phyloP scores from a whole-genome alignment of 495 filamentous ascomycete species.

The Parathielavia appendiculata region DNA sequence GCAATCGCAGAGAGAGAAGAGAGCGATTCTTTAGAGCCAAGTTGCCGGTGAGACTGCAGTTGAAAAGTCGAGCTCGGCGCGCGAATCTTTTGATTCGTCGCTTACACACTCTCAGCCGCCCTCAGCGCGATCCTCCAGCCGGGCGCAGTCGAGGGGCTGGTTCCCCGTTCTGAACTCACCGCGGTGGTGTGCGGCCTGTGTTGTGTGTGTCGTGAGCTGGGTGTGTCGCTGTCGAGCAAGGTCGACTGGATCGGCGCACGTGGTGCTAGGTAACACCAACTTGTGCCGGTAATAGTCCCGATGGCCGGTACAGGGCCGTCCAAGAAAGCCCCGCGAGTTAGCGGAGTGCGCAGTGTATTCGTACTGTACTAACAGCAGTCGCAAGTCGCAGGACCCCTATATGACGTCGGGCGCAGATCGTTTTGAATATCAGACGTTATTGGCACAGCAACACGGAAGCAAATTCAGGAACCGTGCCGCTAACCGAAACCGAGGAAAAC shows the following conservation, averaged over 20 bases:
- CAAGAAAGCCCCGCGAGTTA: background rate
- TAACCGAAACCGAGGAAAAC: background rate
- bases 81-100: background rate
- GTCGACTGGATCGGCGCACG: background rate
- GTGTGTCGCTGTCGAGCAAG: conserved; percentile 1
- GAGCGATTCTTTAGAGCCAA: background rate
- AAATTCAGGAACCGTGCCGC: conserved; percentile 1
- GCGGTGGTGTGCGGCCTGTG: background rate
- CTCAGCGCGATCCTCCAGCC: background rate
- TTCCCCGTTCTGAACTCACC: background rate
- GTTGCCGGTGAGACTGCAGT: background rate
- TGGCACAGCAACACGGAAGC: background rate
- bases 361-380: background rate
- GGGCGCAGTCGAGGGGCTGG: conserved; percentile 2
- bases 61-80: background rate
- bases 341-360: too few relatives aligned
- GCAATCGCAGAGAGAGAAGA: too few relatives aligned
- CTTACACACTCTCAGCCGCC: background rate
- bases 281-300: too few relatives aligned
- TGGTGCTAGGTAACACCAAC: background rate
- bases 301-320: too few relatives aligned
- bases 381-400: background rate
- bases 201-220: background rate
- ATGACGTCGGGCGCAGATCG: background rate
- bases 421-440: background rate